phyloP scores from a whole-genome alignment of 495 filamentous ascomycete genomes.

The Usnea hakonensis region DNA sequence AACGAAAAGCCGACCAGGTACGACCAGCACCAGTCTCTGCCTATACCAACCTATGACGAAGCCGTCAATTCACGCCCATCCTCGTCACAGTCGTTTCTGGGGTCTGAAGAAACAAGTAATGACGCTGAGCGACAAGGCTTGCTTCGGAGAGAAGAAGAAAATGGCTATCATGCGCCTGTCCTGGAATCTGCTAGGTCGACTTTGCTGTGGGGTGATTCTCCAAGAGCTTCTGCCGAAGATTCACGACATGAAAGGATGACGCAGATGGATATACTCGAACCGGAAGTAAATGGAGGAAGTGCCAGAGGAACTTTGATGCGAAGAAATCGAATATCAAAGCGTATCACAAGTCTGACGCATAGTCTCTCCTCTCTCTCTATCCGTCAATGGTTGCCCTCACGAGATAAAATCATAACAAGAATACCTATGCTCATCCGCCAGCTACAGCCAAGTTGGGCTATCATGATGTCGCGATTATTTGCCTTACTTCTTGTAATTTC shows the following conservation, averaged over 20 bases:
- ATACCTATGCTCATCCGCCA: slow-evolving; percentile 16
- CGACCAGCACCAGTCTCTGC: slow-evolving; percentile 52
- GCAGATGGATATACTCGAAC: slow-evolving; percentile 84
- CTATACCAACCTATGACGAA: slow-evolving; percentile 95
- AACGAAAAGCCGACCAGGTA: slow-evolving; percentile 48
- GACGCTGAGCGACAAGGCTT: slow-evolving; percentile 57
- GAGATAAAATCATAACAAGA: slow-evolving; percentile 18
- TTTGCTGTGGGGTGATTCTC: slow-evolving; percentile 44
- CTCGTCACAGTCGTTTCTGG: slow-evolving; percentile 58
- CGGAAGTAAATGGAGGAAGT: slow-evolving; percentile 36
- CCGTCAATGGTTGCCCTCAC: slow-evolving; percentile 39
- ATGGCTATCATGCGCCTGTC: slow-evolving; percentile 65
- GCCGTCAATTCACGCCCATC: slow-evolving; percentile 56
- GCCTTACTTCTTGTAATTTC: slow-evolving; percentile 66
- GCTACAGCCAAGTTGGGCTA: slow-evolving; percentile 36
- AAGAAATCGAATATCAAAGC: slow-evolving; percentile 48
- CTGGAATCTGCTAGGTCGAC: slow-evolving; percentile 64
- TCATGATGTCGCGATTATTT: slow-evolving; percentile 61
- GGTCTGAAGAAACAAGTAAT: slow-evolving; percentile 44
- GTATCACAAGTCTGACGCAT: slow-evolving; percentile 45
- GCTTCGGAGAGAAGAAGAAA: slow-evolving; percentile 29
- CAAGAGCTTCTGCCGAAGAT: slow-evolving; percentile 46
- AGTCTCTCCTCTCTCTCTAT: slow-evolving; percentile 50
- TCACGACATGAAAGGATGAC: slow-evolving; percentile 67
- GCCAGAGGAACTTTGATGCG: slow-evolving; percentile 26